Evolutionary conservation across 2,329 filamentous ascomycete genomes (phyloP).

Genomic region (Aspergillus pseudoglaucus): DNA sequence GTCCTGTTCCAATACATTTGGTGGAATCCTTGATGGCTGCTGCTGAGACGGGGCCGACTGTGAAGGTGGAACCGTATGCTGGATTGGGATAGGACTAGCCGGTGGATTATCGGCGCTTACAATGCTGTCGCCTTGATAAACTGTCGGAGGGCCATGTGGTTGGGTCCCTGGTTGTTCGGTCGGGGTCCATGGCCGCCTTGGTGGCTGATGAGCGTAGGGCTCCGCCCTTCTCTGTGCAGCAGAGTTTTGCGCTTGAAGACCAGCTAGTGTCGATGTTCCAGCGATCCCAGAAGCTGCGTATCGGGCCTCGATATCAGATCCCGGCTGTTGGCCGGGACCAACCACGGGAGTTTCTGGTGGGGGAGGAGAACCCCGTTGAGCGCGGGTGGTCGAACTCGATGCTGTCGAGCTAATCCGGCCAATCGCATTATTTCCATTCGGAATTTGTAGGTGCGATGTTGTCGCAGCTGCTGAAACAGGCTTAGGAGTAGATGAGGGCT

Average conservation of each 20-base stretch:
- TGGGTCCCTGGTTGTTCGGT: constrained; percentile 82
- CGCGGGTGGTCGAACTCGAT: constrained; percentile 86
- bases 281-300: constrained; percentile 90
- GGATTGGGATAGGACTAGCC: constrained; percentile 30
- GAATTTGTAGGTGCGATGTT: constrained; percentile 19
- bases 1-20: constrained; percentile 75
- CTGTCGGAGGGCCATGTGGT: constrained; percentile 80
- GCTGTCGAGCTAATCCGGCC: constrained; percentile 71
- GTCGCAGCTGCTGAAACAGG: constrained; percentile 18
- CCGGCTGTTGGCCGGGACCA: constrained; percentile 62
- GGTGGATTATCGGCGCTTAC: constrained; percentile 45
- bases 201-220: constrained; percentile 60
- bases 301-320: constrained; percentile 79
- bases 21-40: constrained; percentile 41
- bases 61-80: constrained; percentile 16
- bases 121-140: constrained; percentile 80
- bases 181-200: constrained; percentile 77
- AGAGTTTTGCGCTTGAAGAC: constrained; percentile 66
- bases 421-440: constrained; percentile 49
- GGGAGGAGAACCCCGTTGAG: constrained; percentile 85
- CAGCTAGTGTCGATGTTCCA: constrained; percentile 73
- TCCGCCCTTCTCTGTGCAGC: constrained; percentile 75
- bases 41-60: constrained; percentile 13
- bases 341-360: constrained; percentile 87
- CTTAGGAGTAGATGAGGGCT: constrained; percentile 17